A percentile compares a stretch with the other conserved stretches of the same genome.
These are phyloP conservation scores for Pseudopyricularia cyperi DNA, from an alignment of 2,329 filamentous ascomycete genomes.

Conservation along the genomic window DNA sequence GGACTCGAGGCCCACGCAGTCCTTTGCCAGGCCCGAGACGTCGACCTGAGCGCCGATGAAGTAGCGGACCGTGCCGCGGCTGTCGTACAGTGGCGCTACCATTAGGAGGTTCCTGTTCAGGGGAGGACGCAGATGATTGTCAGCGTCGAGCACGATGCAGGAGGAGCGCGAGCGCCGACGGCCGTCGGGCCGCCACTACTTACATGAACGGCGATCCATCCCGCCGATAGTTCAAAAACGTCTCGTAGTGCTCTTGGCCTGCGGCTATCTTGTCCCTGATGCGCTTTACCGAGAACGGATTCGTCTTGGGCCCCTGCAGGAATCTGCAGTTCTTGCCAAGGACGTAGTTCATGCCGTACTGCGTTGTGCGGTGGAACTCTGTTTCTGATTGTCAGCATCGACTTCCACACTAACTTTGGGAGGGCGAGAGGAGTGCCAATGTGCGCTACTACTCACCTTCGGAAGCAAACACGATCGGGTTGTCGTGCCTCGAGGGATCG, in stretches of 20 bases:
- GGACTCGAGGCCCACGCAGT: conserved; percentile 51
- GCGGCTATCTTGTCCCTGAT: conserved; percentile 46
- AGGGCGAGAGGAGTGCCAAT: not conserved
- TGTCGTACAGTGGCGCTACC: conserved; percentile 59
- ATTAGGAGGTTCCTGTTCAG: conserved; percentile 47
- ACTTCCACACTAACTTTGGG: too few species aligned
- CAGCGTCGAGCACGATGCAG: not conserved
- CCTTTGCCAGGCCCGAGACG: conserved; percentile 53
- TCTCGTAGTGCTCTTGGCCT: conserved; percentile 59
- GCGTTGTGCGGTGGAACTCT: conserved; percentile 64
- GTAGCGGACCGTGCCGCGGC: conserved; percentile 52
- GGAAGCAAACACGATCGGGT: conserved; percentile 66
- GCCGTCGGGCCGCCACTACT: not conserved
- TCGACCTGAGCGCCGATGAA: conserved; percentile 62
- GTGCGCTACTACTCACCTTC: conserved; percentile 38
- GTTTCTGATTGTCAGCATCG: not conserved
- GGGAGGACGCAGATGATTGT: not conserved
- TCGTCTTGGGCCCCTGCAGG: conserved; percentile 62
- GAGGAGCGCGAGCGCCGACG: not conserved
- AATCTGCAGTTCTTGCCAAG: conserved; percentile 70
- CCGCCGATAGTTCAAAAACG: conserved; percentile 66
- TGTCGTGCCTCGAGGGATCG: conserved; percentile 59
- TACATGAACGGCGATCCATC: conserved; percentile 62
- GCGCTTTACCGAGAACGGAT: conserved; percentile 45
- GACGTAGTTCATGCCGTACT: conserved; percentile 61